A percentile compares a stretch with the other conserved stretches of the same genome.
phyloP scores from a whole-genome alignment of 306 rosid species.

The Potentilla sterilis region DNA sequence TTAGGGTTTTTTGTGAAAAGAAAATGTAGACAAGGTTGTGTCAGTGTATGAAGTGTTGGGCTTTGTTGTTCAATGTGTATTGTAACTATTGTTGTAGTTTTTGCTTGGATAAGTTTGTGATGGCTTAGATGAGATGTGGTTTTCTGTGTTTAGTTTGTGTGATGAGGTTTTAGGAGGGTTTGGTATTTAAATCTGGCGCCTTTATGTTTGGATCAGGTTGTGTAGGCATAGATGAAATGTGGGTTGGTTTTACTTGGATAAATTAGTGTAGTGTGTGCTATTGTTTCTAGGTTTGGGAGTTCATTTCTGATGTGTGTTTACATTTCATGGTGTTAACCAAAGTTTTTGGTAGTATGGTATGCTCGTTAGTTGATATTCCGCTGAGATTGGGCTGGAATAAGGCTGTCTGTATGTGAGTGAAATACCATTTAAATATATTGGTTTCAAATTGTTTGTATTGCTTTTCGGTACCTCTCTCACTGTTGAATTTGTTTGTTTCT shows the following conservation, averaged over 20 bases:
- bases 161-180: neutral
- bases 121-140: constrained; percentile 1
- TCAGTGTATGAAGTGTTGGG: neutral
- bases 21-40: constrained; percentile 21
- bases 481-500: too few relatives aligned
- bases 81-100: neutral
- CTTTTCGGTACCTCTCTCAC: too few relatives aligned
- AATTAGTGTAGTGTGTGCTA: neutral
- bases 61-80: neutral
- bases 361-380: neutral
- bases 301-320: neutral
- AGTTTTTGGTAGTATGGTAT: neutral
- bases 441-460: too few relatives aligned
- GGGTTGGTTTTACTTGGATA: neutral
- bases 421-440: neutral
- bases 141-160: neutral
- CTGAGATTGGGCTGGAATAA: neutral
- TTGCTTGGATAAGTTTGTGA: neutral
- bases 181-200: neutral
- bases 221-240: neutral
- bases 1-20: constrained; percentile 13
- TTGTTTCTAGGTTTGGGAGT: neutral
- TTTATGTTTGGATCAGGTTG: constrained; percentile 2
- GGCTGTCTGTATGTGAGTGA: neutral
- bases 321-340: neutral